phyloP scores from a whole-genome alignment of 2,329 filamentous ascomycete species.

The Diaporthe batatas region DNA sequence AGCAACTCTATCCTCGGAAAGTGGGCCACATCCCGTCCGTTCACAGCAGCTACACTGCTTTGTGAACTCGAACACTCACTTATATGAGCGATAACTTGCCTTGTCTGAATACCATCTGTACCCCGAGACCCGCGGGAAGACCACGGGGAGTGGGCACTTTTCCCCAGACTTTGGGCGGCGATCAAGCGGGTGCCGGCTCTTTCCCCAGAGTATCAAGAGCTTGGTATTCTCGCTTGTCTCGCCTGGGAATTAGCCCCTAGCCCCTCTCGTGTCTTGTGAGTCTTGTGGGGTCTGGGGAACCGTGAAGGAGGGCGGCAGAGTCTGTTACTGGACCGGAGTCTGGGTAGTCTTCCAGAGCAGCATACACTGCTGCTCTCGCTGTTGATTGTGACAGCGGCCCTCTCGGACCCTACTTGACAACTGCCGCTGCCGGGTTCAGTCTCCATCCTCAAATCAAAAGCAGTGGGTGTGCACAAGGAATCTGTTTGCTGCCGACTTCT shows the following conservation, averaged over 20 bases:
- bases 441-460: not conserved
- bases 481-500: constrained; percentile 8
- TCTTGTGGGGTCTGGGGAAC: constrained; percentile 27
- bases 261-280: not conserved
- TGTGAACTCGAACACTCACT: constrained; percentile 4
- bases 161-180: constrained; percentile 8
- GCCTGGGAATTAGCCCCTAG: constrained; percentile 22
- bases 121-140: constrained; percentile 10
- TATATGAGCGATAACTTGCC: not conserved
- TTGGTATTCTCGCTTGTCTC: constrained; percentile 19
- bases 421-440: constrained; percentile 6
- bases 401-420: not conserved
- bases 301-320: not conserved
- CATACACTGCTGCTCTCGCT: constrained; percentile 7
- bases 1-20: constrained; percentile 7
- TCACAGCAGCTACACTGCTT: not conserved
- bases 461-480: not conserved
- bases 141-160: constrained; percentile 22
- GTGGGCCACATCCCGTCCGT: constrained; percentile 22
- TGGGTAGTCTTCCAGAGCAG: constrained; percentile 24
- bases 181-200: constrained; percentile 24
- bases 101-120: not conserved
- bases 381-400: not conserved
- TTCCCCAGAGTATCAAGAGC: constrained; percentile 9
- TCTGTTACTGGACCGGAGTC: constrained; percentile 12